Percentiles rank a stretch among this genome's conserved stretches.
phyloP scores from a whole-genome alignment of 306 rosid species.

The Hippophae tibetana region DNA sequence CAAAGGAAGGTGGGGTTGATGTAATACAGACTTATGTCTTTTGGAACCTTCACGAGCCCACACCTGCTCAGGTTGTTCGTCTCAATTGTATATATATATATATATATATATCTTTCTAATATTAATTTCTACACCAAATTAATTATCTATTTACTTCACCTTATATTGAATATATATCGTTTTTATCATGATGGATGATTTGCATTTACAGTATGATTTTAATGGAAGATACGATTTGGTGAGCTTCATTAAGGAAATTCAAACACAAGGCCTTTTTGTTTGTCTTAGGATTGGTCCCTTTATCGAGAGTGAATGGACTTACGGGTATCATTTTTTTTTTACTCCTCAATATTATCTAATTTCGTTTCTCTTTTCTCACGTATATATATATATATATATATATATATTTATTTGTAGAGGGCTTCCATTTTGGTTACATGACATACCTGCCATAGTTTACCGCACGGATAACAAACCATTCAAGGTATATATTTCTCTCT shows the following conservation, averaged over 20 bases:
- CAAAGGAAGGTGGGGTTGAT: constrained; percentile 67
- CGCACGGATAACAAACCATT: constrained; percentile 67
- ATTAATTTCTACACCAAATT: constrained; percentile 1
- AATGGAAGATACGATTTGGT: constrained; percentile 56
- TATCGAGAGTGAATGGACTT: constrained; percentile 68
- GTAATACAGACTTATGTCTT: constrained; percentile 78
- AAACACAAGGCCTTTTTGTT: constrained; percentile 64
- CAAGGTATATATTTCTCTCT: constrained; percentile 33
- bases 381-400: no score
- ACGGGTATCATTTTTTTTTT: constrained; percentile 41
- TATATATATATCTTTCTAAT: neutral
- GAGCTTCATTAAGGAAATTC: constrained; percentile 59
- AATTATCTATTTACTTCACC: no score
- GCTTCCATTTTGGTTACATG: constrained; percentile 71
- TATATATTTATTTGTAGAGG: constrained; percentile 32
- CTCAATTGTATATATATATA: neutral
- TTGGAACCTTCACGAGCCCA: constrained; percentile 90
- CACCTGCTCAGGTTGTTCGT: constrained; percentile 38
- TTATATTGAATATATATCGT: neutral
- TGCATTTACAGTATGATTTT: constrained; percentile 46
- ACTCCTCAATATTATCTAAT: neutral
- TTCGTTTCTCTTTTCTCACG: no score
- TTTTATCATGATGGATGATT: neutral
- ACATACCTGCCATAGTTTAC: constrained; percentile 53
- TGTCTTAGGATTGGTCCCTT: constrained; percentile 79